Conservation (phyloP, 129 eudicot species). For the Escallonia herrerae region DNA sequence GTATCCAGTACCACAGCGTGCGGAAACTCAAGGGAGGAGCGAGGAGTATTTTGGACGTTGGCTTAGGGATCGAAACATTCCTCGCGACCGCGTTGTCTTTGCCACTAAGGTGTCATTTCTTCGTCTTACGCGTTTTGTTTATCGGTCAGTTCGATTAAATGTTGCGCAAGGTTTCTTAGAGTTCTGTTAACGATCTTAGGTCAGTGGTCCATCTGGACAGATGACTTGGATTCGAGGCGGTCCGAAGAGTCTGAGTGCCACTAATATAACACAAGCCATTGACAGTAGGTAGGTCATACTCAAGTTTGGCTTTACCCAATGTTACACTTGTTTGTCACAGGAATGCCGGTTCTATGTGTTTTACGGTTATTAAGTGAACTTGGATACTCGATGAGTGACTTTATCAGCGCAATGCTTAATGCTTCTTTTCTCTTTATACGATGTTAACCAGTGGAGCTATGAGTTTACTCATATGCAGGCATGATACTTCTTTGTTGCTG, state of each 20-base stretch:
- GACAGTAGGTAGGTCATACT: constrained; percentile 50
- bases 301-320: background rate
- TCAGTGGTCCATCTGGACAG: constrained; percentile 90
- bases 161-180: constrained; percentile 1
- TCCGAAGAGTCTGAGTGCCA: constrained; percentile 67
- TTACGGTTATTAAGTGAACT: too few relatives aligned
- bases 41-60: constrained; percentile 89
- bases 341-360: too few relatives aligned
- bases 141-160: background rate
- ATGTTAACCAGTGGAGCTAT: too few relatives aligned
- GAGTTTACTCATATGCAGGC: too few relatives aligned
- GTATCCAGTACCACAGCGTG: constrained; percentile 98
- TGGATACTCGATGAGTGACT: background rate
- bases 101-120: constrained; percentile 68
- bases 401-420: background rate
- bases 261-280: constrained; percentile 72
- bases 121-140: background rate
- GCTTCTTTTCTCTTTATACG: too few relatives aligned
- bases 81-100: constrained; percentile 64
- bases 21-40: constrained; percentile 79
- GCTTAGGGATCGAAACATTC: constrained; percentile 54
- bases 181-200: constrained; percentile 29
- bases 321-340: background rate
- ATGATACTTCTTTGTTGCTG: too few relatives aligned
- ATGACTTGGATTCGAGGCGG: constrained; percentile 98